phyloP scores from a whole-genome alignment of 441 rosid species.

The Syzygium malaccense region DNA sequence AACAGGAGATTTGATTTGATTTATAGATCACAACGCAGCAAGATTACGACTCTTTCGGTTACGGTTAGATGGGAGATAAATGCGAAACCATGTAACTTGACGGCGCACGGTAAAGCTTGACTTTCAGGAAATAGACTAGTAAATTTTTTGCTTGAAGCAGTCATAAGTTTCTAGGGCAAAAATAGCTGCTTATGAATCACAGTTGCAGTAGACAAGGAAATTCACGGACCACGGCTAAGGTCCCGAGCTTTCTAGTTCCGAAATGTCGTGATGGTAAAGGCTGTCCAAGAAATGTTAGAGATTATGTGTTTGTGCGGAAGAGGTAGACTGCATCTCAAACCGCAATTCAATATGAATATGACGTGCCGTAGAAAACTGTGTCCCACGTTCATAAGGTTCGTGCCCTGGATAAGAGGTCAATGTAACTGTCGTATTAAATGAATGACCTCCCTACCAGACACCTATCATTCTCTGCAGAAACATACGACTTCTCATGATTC shows the following conservation, averaged over 20 bases:
- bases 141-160: not conserved
- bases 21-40: not conserved
- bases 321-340: not conserved
- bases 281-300: not conserved
- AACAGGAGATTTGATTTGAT: not conserved
- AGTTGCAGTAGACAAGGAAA: not conserved
- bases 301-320: not conserved
- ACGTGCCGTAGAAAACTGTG: not conserved
- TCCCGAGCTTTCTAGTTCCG: not conserved
- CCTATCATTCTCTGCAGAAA: not conserved
- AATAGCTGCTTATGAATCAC: not conserved
- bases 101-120: not conserved
- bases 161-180: not conserved
- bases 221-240: not conserved
- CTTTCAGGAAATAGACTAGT: not conserved
- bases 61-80: not conserved
- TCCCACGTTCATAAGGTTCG: not conserved
- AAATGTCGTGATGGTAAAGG: not conserved
- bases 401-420: conserved; percentile 21
- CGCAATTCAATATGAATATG: not conserved
- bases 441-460: not conserved
- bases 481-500: not conserved
- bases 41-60: not conserved
- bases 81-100: not conserved
- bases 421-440: conserved; percentile 22